Evolutionary conservation across 2,329 filamentous ascomycete genomes (phyloP), one percentile per base, ranked within the genome.

Genomic region (Penicillium oxalicum): DNA sequence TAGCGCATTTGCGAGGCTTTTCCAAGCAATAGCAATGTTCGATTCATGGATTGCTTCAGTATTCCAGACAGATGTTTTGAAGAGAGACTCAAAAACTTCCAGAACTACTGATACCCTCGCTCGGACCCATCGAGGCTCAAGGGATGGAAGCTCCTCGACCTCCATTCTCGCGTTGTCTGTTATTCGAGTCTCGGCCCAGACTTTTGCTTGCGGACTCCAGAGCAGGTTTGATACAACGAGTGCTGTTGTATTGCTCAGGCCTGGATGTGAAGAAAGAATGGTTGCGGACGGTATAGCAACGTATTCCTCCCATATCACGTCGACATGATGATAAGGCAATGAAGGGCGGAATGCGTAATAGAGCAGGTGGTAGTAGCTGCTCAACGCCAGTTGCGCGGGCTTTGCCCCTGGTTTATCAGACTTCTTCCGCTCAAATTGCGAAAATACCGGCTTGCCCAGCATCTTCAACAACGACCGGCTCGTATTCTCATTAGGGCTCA

Each of bases 61-160:
- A 49, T 65, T 68, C 73, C 77, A 81, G 12, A 77, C 67, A 2
- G 74, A 74, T 8, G 68, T 68, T 43, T 73, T 72, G 27, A 84
- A 65, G 6, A 82, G 67, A 2, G 70, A 70, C 57, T 82, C 77
- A 13, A 84, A 71, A 4, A 81, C 73, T 9, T 68, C 71, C n/a
- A 95, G 79, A 4, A 96, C 77, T 38, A 76, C 77, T 1, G 73
- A 64, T 4, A 86, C 74, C 52, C 88, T 88, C 50, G 81, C 84
- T 45, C 91, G 81, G 9, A 94, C 76, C 93, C 93, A 98, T 73
- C 86, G 89, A 4, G 87, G 77, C 61, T 97, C 90, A 5, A 97
- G 73, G 5, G 84, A 74, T 5, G 90, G 87, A n/a, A 98, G 74
- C 51, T 96, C 89, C n/a, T 84, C 81, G 0, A 84, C 77, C 44